Conservation (phyloP, 352 stramenopile species). For the Aphanomyces euteiches region DNA sequence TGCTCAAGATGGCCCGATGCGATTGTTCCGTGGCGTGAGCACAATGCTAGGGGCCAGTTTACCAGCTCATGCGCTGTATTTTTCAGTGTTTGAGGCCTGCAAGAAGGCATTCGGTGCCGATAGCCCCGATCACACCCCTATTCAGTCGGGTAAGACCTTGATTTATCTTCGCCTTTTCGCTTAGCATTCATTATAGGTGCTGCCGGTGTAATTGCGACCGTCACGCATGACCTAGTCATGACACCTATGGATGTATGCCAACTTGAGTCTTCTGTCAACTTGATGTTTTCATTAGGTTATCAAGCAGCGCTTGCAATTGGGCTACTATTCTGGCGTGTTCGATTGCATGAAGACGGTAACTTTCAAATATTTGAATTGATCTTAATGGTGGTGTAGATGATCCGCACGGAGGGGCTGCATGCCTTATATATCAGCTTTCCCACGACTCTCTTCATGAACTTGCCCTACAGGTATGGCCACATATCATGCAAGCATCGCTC, state of each 20-base stretch:
- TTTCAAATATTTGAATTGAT: conserved; percentile 8
- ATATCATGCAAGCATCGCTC: not conserved
- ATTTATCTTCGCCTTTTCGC: not conserved
- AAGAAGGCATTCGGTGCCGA: conserved; percentile 83
- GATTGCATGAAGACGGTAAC: conserved; percentile 85
- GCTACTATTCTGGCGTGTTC: conserved; percentile 92
- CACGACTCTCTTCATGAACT: conserved; percentile 97
- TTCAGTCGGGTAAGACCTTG: conserved; percentile 46
- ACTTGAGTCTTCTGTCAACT: not conserved
- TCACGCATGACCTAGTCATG: conserved; percentile 98
- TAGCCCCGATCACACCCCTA: conserved; percentile 57
- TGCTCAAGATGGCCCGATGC: conserved; percentile 57
- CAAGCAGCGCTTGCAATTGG: conserved; percentile 99
- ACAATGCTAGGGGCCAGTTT: conserved; percentile 97
- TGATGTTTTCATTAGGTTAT: conserved; percentile 71
- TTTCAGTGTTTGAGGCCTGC: conserved; percentile 89
- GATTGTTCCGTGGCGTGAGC: conserved; percentile 96
- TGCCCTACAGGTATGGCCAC: conserved; percentile 89
- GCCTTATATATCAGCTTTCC: conserved; percentile 94
- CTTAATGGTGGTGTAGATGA: conserved; percentile 45
- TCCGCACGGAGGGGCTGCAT: conserved; percentile 66
- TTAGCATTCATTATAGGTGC: conserved; percentile 42
- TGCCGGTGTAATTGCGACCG: conserved; percentile 90
- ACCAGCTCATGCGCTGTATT: conserved; percentile 93
- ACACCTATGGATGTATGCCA: conserved; percentile 93